Percentiles rank a stretch among this genome's conserved stretches.
These are phyloP conservation scores for Diaporthe ilicicola DNA, from an alignment of 2,329 filamentous ascomycete species.

Conservation along the genomic window DNA sequence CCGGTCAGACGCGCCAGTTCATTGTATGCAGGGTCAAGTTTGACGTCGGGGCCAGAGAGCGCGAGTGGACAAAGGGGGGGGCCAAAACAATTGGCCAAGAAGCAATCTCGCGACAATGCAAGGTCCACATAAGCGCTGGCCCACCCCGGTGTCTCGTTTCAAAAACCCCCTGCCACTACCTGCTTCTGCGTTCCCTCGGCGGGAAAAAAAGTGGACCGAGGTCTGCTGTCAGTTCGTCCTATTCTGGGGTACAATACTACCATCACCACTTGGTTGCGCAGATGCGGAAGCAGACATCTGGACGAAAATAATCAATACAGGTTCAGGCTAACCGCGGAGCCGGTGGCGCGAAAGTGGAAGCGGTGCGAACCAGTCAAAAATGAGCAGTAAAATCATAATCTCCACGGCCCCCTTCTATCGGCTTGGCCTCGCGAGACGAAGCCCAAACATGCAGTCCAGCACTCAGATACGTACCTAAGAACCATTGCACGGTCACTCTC, in stretches of 20 bases:
- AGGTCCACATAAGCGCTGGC: slow-evolving; percentile 14
- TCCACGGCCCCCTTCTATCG: slow-evolving; percentile 7
- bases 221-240: not conserved
- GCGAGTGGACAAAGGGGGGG: not conserved
- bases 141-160: slow-evolving; percentile 4
- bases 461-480: not conserved
- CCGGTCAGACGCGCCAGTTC: not conserved
- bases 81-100: slow-evolving; percentile 14
- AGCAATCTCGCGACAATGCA: slow-evolving; percentile 16
- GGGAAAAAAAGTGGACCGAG: not conserved
- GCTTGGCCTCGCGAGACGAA: not conserved
- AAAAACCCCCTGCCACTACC: not conserved
- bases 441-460: not conserved
- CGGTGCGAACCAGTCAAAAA: not conserved
- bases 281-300: not conserved
- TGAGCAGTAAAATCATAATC: not conserved
- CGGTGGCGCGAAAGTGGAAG: not conserved
- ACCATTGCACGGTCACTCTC: not conserved
- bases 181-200: not conserved
- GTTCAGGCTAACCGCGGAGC: not conserved
- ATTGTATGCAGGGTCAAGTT: slow-evolving; percentile 12
- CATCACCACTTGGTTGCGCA: not conserved
- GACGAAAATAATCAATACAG: not conserved
- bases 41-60: not conserved
- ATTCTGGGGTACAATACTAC: not conserved